Evolutionary conservation across 139 green algal genomes (phyloP).

Genomic region (Micractinium conductrix): DNA sequence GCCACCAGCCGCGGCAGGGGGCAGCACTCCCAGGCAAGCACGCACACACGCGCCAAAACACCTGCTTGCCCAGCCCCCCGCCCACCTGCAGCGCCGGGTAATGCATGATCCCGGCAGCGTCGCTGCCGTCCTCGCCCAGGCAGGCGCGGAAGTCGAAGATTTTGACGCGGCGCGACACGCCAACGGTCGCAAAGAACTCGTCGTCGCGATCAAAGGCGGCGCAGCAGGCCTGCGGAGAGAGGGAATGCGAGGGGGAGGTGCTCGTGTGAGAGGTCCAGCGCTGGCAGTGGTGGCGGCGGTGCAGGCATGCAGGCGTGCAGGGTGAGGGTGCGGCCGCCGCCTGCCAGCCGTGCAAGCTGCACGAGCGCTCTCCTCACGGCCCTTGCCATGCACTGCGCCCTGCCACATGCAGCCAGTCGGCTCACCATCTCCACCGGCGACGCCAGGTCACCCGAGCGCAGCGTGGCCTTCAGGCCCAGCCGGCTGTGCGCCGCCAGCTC

Average conservation of each 20-base stretch:
- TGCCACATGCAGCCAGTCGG: background rate
- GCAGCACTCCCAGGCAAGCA: background rate
- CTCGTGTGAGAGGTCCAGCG: too few relatives aligned
- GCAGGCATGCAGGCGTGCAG: too few relatives aligned
- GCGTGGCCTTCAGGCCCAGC: conserved; percentile 56
- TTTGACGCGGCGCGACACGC: conserved; percentile 78
- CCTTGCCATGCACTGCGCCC: background rate
- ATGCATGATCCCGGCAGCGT: conserved; percentile 52
- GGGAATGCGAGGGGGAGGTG: background rate
- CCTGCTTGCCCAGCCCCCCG: background rate
- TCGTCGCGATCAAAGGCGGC: conserved; percentile 87
- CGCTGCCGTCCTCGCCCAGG: conserved; percentile 38
- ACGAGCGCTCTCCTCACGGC: background rate
- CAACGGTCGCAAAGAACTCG: conserved; percentile 90
- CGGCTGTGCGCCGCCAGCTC: conserved; percentile 50
- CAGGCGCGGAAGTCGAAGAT: conserved; percentile 65
- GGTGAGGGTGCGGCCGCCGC: too few relatives aligned
- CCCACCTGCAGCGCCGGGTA: conserved; percentile 63
- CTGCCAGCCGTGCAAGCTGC: background rate
- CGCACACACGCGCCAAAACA: background rate
- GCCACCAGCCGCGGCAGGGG: background rate
- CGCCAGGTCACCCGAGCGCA: conserved; percentile 76
- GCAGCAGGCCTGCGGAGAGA: conserved; percentile 36
- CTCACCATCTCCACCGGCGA: conserved; percentile 67
- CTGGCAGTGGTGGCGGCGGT: too few relatives aligned